Percentiles rank a stretch among this genome's conserved stretches.
Evolutionary conservation across 768 basidiomycete genomes (phyloP).

Genomic region (Austroboletus eburneus): DNA sequence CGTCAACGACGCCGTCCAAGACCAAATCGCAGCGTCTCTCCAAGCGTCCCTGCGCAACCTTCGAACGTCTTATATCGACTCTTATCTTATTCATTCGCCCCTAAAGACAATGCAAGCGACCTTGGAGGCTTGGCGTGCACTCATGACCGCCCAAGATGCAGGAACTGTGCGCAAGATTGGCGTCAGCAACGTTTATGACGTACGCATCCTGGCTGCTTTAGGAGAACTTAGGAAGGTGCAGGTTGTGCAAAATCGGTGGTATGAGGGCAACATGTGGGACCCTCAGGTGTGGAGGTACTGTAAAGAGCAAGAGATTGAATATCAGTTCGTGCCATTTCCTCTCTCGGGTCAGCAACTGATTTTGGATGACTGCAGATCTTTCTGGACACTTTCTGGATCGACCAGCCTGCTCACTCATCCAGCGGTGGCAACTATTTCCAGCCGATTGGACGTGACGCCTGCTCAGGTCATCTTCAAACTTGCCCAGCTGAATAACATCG

Average conservation of each 20-base stretch:
- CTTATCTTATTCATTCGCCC: constrained; percentile 77
- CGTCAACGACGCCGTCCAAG: constrained; percentile 43
- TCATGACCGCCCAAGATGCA: constrained; percentile 58
- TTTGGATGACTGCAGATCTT: constrained; percentile 48
- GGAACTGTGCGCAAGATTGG: constrained; percentile 66
- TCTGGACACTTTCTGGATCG: constrained; percentile 85
- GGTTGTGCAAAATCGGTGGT: constrained; percentile 85
- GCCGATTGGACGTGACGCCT: constrained; percentile 48
- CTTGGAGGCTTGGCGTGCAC: constrained; percentile 62
- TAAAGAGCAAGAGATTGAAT: constrained; percentile 56
- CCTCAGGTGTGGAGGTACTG: constrained; percentile 61
- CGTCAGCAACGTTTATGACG: constrained; percentile 75
- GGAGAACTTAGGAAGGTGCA: constrained; percentile 54
- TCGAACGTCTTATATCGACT: constrained; percentile 69
- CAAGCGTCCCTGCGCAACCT: constrained; percentile 63
- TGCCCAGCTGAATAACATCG: constrained; percentile 61
- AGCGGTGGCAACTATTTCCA: constrained; percentile 40
- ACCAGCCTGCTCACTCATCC: constrained; percentile 55
- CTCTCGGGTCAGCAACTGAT: background rate
- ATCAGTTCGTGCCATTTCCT: constrained; percentile 49
- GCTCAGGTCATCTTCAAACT: constrained; percentile 68
- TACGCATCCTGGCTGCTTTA: constrained; percentile 48
- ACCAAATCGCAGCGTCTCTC: constrained; percentile 63
- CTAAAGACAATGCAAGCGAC: constrained; percentile 55
- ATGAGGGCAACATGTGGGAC: constrained; percentile 77